These are phyloP conservation scores for Torrubiellomyces zombiae DNA, from an alignment of 2,329 filamentous ascomycete genomes.

Conservation along the genomic window DNA sequence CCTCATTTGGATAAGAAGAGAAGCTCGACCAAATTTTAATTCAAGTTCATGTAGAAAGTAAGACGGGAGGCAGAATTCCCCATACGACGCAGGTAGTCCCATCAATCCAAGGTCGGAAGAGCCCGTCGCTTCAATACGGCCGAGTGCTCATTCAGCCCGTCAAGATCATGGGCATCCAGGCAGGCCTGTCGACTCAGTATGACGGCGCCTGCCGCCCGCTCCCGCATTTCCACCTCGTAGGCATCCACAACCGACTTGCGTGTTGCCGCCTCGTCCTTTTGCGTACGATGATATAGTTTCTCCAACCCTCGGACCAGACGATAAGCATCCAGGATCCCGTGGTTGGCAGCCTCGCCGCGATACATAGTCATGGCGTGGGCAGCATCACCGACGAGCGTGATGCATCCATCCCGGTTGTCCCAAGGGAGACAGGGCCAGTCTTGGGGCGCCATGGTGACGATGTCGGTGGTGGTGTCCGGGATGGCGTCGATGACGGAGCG, in stretches of 20 bases:
- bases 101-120: conserved; percentile 1
- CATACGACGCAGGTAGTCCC: no score
- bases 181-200: conserved; percentile 16
- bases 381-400: conserved; percentile 34
- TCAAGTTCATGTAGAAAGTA: no score
- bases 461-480: conserved; percentile 20
- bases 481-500: conserved; percentile 24
- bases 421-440: conserved; percentile 22
- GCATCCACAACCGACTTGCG: conserved; percentile 7
- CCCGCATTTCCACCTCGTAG: conserved; percentile 16
- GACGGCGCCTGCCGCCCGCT: conserved; percentile 12
- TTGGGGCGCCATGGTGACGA: conserved; percentile 18
- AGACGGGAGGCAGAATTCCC: no score
- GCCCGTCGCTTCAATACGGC: conserved; percentile 13
- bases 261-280: conserved; percentile 3
- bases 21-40: no score
- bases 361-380: conserved; percentile 45
- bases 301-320: conserved; percentile 11
- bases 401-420: conserved; percentile 23
- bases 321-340: conserved; percentile 22
- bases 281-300: conserved; percentile 6
- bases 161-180: conserved; percentile 15
- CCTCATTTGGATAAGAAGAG: no score
- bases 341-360: conserved; percentile 22
- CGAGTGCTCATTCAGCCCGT: conserved; percentile 15